phyloP scores from a whole-genome alignment of 352 stramenopile genomes.

The Elongisporangium senticosum region DNA sequence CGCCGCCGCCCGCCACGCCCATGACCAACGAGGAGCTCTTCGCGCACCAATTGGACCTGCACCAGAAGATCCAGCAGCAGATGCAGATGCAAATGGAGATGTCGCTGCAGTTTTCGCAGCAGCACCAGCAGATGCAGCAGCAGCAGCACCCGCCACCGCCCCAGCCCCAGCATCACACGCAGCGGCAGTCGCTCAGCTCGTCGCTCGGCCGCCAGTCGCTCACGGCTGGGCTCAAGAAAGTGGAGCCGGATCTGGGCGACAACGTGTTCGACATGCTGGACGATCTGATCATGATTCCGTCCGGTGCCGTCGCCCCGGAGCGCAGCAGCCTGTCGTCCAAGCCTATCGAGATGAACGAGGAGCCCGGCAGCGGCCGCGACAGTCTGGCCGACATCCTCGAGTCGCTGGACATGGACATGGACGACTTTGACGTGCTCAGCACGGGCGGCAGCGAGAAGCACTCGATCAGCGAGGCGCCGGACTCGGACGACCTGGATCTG shows the following conservation, averaged over 20 bases:
- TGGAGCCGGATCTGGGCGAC: constrained; percentile 76
- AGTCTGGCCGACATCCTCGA: constrained; percentile 80
- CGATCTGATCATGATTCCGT: constrained; percentile 82
- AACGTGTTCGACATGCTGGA: constrained; percentile 88
- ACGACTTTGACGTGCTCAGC: constrained; percentile 61
- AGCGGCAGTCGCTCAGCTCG: constrained; percentile 18
- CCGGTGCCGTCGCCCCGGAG: constrained; percentile 39
- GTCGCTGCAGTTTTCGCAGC: constrained; percentile 49
- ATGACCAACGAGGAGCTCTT: constrained; percentile 80
- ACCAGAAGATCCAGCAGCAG: constrained; percentile 83
- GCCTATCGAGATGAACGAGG: constrained; percentile 26
- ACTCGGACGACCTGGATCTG: constrained; percentile 11
- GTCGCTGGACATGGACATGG: constrained; percentile 80
- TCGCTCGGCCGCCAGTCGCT: constrained; percentile 31
- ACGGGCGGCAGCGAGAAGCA: constrained; percentile 27
- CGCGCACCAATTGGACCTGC: constrained; percentile 72
- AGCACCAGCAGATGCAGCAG: constrained; percentile 8
- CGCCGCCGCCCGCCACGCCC: constrained; percentile 8
- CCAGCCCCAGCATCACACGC: constrained; percentile 2
- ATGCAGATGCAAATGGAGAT: constrained; percentile 87
- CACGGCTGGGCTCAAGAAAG: constrained; percentile 54
- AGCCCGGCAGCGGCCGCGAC: constrained; percentile 43
- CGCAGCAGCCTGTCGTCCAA: constrained; percentile 56
- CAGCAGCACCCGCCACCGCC: constrained; percentile 2
- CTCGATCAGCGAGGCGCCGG: constrained; percentile 6